A percentile compares a stretch with the other conserved stretches of the same genome.
Conservation (phyloP, 1,284 basidiomycete species). For the Dichomitus squalens region DNA sequence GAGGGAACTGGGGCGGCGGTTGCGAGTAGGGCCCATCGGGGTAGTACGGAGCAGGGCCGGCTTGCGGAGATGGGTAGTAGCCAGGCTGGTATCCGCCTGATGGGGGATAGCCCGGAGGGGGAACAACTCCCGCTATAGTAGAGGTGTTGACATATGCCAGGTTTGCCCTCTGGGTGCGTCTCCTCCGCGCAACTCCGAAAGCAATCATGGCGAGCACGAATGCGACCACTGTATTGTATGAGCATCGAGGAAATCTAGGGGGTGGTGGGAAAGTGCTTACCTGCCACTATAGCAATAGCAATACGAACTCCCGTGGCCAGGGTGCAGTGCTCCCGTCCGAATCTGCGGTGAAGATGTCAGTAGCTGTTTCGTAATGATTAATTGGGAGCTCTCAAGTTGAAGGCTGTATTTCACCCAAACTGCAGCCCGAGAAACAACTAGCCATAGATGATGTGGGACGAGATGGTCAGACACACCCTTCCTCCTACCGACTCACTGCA, state of each 20-base stretch:
- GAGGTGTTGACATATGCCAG: constrained; percentile 27
- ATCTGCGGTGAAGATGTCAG: constrained; percentile 13
- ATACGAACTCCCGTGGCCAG: constrained; percentile 29
- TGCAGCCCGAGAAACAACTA: too few relatives aligned
- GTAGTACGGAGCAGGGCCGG: not conserved
- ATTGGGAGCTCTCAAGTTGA: too few relatives aligned
- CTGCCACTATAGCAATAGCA: constrained; percentile 32
- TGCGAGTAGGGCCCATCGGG: not conserved
- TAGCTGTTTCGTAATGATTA: too few relatives aligned
- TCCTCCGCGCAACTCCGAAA: constrained; percentile 20
- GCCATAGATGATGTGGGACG: too few relatives aligned
- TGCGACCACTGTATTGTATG: constrained; percentile 4
- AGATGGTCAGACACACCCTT: too few relatives aligned
- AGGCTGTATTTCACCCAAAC: not conserved
- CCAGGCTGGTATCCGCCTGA: not conserved
- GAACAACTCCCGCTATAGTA: constrained; percentile 1
- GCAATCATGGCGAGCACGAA: constrained; percentile 18
- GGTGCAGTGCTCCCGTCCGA: constrained; percentile 27
- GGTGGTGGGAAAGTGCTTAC: constrained; percentile 21
- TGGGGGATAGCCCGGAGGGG: constrained; percentile 3
- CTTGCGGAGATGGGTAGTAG: not conserved
- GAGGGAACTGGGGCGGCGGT: constrained; percentile 15
- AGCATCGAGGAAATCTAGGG: not conserved
- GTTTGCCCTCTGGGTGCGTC: constrained; percentile 24
- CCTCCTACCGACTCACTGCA: too few relatives aligned